These are phyloP conservation scores for Pichia cephalocereana DNA, from an alignment of 805 yeast species.

Conservation along the genomic window DNA sequence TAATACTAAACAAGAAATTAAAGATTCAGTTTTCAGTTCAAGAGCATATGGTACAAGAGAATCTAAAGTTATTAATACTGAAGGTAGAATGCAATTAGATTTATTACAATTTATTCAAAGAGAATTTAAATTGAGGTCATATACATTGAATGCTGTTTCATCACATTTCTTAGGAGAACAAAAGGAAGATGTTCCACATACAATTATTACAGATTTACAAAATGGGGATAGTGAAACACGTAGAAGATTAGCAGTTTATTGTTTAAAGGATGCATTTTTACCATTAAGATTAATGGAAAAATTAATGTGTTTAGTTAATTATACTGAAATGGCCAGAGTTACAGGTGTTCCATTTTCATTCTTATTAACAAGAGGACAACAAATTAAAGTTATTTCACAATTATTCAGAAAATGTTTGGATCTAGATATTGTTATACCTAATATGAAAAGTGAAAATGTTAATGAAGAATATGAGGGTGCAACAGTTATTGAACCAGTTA, in stretches of 20 bases:
- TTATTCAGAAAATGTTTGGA: constrained; percentile 86
- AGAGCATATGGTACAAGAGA: constrained; percentile 96
- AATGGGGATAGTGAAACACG: constrained; percentile 90
- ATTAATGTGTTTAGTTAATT: constrained; percentile 91
- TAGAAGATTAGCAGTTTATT: constrained; percentile 91
- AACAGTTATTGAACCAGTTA: constrained; percentile 90
- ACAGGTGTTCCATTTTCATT: constrained; percentile 97
- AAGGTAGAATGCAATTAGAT: constrained; percentile 94
- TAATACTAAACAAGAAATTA: constrained; percentile 62
- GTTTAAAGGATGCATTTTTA: constrained; percentile 90
- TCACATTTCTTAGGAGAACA: constrained; percentile 92
- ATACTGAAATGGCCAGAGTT: constrained; percentile 99
- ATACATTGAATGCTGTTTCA: constrained; percentile 90
- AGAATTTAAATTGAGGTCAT: constrained; percentile 89
- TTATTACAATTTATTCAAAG: constrained; percentile 86
- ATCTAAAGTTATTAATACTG: constrained; percentile 82
- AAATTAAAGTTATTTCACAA: constrained; percentile 94
- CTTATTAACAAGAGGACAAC: constrained; percentile 88
- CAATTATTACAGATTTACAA: constrained; percentile 90
- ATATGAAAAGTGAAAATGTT: constrained; percentile 71
- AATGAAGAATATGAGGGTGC: constrained; percentile 98
- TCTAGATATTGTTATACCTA: constrained; percentile 83
- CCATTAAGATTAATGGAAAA: constrained; percentile 86
- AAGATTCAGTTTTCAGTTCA: constrained; percentile 79
- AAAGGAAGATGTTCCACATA: constrained; percentile 96